These are phyloP conservation scores for Extremus antarcticus DNA, from an alignment of 495 filamentous ascomycete genomes.

Conservation along the genomic window DNA sequence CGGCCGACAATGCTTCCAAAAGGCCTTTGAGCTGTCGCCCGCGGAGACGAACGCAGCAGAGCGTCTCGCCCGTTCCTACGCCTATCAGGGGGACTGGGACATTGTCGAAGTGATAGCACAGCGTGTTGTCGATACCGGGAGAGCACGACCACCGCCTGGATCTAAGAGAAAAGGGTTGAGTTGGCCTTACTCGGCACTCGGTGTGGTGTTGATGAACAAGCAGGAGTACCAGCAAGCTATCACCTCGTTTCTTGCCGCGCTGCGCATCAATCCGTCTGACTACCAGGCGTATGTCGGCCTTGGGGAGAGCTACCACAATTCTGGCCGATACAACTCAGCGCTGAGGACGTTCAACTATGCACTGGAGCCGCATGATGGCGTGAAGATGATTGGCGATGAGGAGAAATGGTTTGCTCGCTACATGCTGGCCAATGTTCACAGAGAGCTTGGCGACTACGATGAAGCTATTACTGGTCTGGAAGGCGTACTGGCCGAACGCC, in stretches of 20 bases:
- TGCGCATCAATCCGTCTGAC: constrained; percentile 69
- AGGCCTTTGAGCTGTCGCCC: constrained; percentile 86
- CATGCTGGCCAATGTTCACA: constrained; percentile 90
- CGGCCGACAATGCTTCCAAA: constrained; percentile 85
- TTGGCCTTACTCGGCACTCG: constrained; percentile 93
- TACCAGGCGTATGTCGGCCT: constrained; percentile 95
- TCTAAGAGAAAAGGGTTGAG: constrained; percentile 83
- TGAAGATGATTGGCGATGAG: constrained; percentile 32
- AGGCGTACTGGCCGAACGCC: constrained; percentile 51
- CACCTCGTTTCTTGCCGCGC: constrained; percentile 81
- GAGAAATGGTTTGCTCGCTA: constrained; percentile 91
- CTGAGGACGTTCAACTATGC: constrained; percentile 84
- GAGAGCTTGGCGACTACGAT: constrained; percentile 82
- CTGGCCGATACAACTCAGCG: constrained; percentile 81
- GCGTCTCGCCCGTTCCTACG: constrained; percentile 71
- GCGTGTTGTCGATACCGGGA: constrained; percentile 85
- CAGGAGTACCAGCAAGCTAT: constrained; percentile 82
- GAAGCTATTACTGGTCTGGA: constrained; percentile 67
- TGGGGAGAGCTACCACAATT: constrained; percentile 91
- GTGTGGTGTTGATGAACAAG: constrained; percentile 91
- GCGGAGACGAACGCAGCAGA: constrained; percentile 82
- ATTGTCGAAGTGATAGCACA: constrained; percentile 86
- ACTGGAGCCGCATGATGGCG: constrained; percentile 51
- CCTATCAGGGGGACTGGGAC: constrained; percentile 88
- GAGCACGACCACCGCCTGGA: constrained; percentile 75